Conservation (phyloP, 2,329 filamentous ascomycete genomes). For the Pseudomassariella vexata region DNA sequence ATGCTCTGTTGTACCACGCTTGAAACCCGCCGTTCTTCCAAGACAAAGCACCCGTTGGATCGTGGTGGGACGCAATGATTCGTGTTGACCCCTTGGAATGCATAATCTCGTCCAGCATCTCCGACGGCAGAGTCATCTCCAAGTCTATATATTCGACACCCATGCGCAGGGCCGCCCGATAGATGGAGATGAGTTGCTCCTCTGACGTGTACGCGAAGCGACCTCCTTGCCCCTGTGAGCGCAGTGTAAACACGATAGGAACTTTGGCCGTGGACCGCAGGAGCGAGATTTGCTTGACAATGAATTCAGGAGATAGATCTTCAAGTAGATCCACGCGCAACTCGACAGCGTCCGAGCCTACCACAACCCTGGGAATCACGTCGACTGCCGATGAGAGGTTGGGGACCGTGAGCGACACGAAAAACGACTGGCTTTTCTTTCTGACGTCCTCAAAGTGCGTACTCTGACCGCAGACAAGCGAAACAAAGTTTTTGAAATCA, state of each 20-base stretch:
- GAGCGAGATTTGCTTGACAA: conserved; percentile 75
- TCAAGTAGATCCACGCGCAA: conserved; percentile 85
- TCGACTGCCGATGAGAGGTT: conserved; percentile 59
- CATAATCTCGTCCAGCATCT: conserved; percentile 64
- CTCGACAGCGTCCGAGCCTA: conserved; percentile 90
- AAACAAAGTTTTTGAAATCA: conserved; percentile 70
- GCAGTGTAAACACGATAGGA: conserved; percentile 88
- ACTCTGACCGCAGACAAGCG: conserved; percentile 59
- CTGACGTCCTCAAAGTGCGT: conserved; percentile 49
- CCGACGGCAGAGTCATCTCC: conserved; percentile 78
- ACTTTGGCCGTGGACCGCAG: conserved; percentile 66
- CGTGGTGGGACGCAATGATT: conserved; percentile 94
- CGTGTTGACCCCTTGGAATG: conserved; percentile 64
- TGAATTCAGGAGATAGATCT: conserved; percentile 69
- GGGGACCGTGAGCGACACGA: conserved; percentile 83
- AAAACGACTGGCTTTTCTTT: conserved; percentile 75
- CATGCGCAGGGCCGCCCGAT: conserved; percentile 71
- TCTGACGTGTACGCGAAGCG: conserved; percentile 74
- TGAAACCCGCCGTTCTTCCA: conserved; percentile 96
- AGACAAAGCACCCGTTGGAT: conserved; percentile 69
- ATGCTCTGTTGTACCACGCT: conserved; percentile 78
- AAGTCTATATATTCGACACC: conserved; percentile 91
- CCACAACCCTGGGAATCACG: conserved; percentile 64
- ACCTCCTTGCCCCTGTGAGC: conserved; percentile 81
- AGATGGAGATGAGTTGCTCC: conserved; percentile 68